Percentiles rank a stretch among this genome's conserved stretches.
phyloP scores from a whole-genome alignment of 163 green algal genomes.

The Chlamydomonas reinhardtii region DNA sequence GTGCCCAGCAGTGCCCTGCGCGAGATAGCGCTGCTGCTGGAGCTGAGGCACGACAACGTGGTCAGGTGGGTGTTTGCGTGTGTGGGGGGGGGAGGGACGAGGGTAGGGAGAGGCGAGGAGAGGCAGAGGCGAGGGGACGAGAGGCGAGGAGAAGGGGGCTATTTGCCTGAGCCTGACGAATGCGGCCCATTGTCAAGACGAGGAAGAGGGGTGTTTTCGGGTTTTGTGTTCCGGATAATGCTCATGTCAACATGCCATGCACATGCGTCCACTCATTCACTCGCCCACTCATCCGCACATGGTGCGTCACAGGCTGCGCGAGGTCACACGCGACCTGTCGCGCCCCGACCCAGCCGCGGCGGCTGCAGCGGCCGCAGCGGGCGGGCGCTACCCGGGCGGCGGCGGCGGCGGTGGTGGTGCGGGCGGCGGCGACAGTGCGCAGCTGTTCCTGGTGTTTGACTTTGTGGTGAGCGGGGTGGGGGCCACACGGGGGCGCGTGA shows the following conservation, averaged over 20 bases:
- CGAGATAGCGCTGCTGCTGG: conserved; percentile 57
- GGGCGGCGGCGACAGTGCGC: neutral
- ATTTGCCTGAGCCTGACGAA: too few species aligned
- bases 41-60: conserved; percentile 62
- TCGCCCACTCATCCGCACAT: neutral
- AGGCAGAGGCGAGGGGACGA: neutral
- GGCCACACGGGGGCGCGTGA: neutral
- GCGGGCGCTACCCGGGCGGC: neutral
- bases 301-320: conserved; percentile 30
- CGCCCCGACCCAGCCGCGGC: neutral
- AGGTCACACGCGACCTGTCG: conserved; percentile 34
- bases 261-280: neutral
- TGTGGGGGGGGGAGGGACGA: neutral
- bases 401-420: neutral
- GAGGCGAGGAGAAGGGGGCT: neutral
- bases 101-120: neutral
- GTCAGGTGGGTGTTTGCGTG: conserved; percentile 48
- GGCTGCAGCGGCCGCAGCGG: neutral
- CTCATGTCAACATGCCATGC: neutral
- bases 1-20: conserved; percentile 53
- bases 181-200: too few species aligned
- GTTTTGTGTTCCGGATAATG: too few species aligned
- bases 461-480: conserved; percentile 18
- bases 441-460: conserved; percentile 49
- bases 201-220: too few species aligned